Evolutionary conservation across 768 basidiomycete species (phyloP).

Genomic region (Russula vinacea): DNA sequence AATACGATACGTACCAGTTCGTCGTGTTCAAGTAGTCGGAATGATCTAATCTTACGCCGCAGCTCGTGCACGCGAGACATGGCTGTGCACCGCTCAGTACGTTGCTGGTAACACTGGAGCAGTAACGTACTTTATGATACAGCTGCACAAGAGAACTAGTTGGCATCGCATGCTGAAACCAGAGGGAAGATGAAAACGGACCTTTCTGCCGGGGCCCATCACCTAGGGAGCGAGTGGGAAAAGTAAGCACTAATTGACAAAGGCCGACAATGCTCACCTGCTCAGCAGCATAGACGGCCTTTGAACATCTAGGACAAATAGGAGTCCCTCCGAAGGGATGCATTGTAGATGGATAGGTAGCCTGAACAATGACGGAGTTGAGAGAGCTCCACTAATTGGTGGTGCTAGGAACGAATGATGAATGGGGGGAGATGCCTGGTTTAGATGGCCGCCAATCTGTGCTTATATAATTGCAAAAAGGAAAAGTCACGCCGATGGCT

Average conservation of each 20-base stretch:
- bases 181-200: conserved; percentile 37
- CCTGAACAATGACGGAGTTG: background rate
- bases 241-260: conserved; percentile 5
- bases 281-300: conserved; percentile 83
- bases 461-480: conserved; percentile 9
- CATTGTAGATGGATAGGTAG: conserved; percentile 42
- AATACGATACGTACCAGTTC: conserved; percentile 51
- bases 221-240: conserved; percentile 43
- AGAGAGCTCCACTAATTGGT: background rate
- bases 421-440: background rate
- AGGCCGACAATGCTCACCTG: conserved; percentile 49
- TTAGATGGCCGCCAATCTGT: background rate
- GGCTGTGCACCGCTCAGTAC: conserved; percentile 45
- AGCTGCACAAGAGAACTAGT: conserved; percentile 44
- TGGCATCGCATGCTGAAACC: conserved; percentile 4
- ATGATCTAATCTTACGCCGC: conserved; percentile 78
- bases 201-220: conserved; percentile 87
- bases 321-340: conserved; percentile 71
- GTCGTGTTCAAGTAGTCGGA: conserved; percentile 77
- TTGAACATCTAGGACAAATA: conserved; percentile 69
- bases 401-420: background rate
- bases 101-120: conserved; percentile 8
- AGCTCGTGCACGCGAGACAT: conserved; percentile 74
- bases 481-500: background rate
- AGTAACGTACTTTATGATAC: conserved; percentile 65